phyloP scores from a whole-genome alignment of 768 basidiomycete species.

The Rhizopogon sp. region DNA sequence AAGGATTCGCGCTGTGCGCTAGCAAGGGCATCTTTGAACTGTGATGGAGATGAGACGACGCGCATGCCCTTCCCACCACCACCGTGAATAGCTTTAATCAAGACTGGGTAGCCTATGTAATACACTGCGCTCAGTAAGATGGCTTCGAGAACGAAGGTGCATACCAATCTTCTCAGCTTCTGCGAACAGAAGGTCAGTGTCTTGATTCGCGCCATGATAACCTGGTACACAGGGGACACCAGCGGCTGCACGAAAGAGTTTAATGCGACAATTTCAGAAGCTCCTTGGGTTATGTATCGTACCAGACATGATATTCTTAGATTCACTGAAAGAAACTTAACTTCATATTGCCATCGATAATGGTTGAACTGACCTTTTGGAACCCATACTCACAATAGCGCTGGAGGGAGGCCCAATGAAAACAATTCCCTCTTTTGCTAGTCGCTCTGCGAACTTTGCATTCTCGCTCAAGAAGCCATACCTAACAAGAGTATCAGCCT shows the following conservation, averaged over 20 bases:
- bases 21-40: constrained; percentile 74
- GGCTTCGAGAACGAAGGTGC: neutral
- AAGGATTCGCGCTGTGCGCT: constrained; percentile 87
- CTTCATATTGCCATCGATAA: neutral
- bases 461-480: constrained; percentile 95
- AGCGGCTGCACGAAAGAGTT: constrained; percentile 48
- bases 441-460: constrained; percentile 67
- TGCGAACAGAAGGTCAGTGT: constrained; percentile 59
- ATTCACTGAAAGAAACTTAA: constrained; percentile 52
- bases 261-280: constrained; percentile 3
- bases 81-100: constrained; percentile 96
- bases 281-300: constrained; percentile 13
- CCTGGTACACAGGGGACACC: constrained; percentile 93
- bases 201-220: constrained; percentile 84
- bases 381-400: constrained; percentile 93
- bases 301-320: constrained; percentile 93
- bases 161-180: constrained; percentile 70
- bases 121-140: neutral
- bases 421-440: constrained; percentile 75
- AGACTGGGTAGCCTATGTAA: constrained; percentile 70
- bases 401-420: constrained; percentile 89
- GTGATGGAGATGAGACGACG: constrained; percentile 57
- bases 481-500: constrained; percentile 27
- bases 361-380: constrained; percentile 63
- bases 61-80: constrained; percentile 98